phyloP scores from a whole-genome alignment of 2,329 filamentous ascomycete species.

The Trichoderma hamatum region DNA sequence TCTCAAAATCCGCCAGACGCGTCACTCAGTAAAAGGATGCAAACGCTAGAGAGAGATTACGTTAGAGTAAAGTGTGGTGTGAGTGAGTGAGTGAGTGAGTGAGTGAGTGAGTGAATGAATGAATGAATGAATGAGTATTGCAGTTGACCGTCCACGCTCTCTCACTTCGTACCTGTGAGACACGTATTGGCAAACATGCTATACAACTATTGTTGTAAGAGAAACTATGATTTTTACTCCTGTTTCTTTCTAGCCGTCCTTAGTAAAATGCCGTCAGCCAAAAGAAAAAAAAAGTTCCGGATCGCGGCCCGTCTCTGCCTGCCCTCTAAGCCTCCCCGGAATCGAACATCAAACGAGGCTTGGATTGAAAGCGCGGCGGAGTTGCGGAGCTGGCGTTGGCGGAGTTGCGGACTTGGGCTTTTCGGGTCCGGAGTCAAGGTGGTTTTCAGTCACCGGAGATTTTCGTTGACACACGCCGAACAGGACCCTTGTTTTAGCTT shows the following conservation, averaged over 20 bases:
- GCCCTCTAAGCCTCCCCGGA: neutral
- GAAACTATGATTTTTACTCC: neutral
- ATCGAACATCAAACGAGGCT: neutral
- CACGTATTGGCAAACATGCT: too few relatives aligned
- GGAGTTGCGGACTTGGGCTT: constrained; percentile 34
- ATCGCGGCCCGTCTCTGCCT: neutral
- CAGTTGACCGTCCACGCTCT: neutral
- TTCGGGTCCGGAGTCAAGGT: constrained; percentile 24
- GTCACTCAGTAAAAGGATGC: neutral
- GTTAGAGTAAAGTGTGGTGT: neutral
- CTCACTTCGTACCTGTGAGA: neutral
- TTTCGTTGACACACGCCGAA: neutral
- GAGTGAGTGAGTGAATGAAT: too few relatives aligned
- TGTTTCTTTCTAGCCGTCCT: neutral
- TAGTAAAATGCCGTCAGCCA: neutral
- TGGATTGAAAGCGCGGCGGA: neutral
- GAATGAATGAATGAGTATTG: too few relatives aligned
- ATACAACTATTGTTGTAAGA: too few relatives aligned
- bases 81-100: neutral
- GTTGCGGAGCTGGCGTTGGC: constrained; percentile 34
- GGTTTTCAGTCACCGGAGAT: neutral
- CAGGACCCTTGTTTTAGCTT: neutral
- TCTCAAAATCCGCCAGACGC: neutral
- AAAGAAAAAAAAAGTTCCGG: neutral
- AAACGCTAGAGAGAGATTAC: neutral